A percentile compares a stretch with the other conserved stretches of the same genome.
These are phyloP conservation scores for Mallotus japonicus DNA, from an alignment of 441 rosid genomes.

Conservation along the genomic window DNA sequence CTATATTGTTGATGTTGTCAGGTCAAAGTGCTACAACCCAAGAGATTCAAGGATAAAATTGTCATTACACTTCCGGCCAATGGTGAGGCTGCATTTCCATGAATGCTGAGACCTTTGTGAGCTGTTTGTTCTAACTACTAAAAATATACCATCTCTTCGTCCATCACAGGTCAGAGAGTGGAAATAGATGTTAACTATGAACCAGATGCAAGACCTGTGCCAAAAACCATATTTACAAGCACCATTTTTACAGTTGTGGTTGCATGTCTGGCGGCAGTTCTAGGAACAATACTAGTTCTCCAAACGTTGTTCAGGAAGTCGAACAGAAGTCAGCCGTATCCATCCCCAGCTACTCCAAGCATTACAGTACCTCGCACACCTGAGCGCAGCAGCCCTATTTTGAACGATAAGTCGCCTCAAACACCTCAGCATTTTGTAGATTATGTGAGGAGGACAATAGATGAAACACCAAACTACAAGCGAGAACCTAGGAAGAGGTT, in stretches of 20 bases:
- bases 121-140: not conserved
- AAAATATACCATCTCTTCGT: not conserved
- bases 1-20: conserved; percentile 29
- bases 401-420: conserved; percentile 63
- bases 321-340: conserved; percentile 20
- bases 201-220: conserved; percentile 26
- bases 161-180: conserved; percentile 59
- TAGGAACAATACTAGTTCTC: conserved; percentile 20
- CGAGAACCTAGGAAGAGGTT: conserved; percentile 74
- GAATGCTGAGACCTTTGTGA: conserved; percentile 1
- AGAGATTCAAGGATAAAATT: conserved; percentile 58
- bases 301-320: conserved; percentile 28
- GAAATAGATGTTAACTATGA: conserved; percentile 61
- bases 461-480: conserved; percentile 79
- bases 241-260: conserved; percentile 27
- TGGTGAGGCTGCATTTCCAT: conserved; percentile 42
- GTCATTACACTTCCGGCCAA: conserved; percentile 67
- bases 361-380: conserved; percentile 56
- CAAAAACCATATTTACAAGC: conserved; percentile 19
- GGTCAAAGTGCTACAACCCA: conserved; percentile 48
- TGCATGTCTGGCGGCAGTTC: conserved; percentile 11
- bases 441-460: conserved; percentile 78
- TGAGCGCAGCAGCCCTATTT: conserved; percentile 39
- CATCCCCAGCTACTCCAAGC: conserved; percentile 32
- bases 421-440: conserved; percentile 89